Evolutionary conservation across 164 flowering plant genomes (phyloP), one percentile per base, ranked within the genome.

Genomic region (Litsea cubeba): DNA sequence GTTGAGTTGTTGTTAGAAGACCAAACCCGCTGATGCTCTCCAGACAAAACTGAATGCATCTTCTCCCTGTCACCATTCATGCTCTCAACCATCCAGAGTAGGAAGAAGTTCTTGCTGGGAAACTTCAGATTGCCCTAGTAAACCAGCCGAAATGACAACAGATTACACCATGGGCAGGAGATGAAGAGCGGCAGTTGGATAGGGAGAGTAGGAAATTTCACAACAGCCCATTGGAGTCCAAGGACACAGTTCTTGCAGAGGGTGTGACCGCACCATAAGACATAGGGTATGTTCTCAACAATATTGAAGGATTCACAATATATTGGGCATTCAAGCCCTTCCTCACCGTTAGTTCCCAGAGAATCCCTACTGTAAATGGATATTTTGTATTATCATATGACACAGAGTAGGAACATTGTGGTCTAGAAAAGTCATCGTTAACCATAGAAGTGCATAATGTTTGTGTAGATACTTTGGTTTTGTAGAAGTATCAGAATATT

Each of bases 221-320:
- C 86, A 35, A 89, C 92, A 57, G 98, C 97, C 95, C 93, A 89
- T 50, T 87, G 94, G 15, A 92, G 85, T 15, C 88, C 97, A 14
- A 92, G 78, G 60, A 95, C 85, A n/a, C n/a, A 95, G 72, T 91
- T 87, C 78, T 95, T 91, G 78, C 97, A 95, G 20, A 95, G 89
- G 67, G 97, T 90, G 75, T 95, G 98, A 54, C 98, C 98, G 77
- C 98, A 95, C 98, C 98, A 95, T 80, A 95, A 77, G 57, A 95
- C 98, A 76, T 95, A 95, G 0, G 98, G 98, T 65, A 95, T 88
- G 73, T 95, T 95, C 81, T 92, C 98, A n/a, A 95, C 98, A 69
- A 95, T 87, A 74, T 95, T 94, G 77, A 94, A 94, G 72, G 94
- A 92, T 82, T 94, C 98, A 88, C 91, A 92, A 85, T 97, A 94